Evolutionary conservation across 2,329 filamentous ascomycete genomes (phyloP).

Genomic region (Apiospora malaysiana): DNA sequence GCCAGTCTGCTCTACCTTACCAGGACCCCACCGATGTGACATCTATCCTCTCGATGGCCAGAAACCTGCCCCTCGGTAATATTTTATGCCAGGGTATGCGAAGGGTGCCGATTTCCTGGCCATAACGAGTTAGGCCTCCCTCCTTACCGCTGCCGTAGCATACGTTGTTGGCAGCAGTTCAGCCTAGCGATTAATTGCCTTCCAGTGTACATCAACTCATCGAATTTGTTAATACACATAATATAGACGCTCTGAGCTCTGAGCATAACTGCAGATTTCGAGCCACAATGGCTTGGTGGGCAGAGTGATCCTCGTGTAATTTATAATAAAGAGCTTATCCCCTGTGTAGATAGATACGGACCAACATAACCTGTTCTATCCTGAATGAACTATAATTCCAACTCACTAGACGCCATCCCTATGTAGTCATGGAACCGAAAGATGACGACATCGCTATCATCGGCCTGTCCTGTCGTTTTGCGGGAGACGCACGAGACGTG

Average conservation of each 20-base stretch:
- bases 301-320: background rate
- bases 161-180: background rate
- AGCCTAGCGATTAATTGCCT: background rate
- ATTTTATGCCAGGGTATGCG: too few relatives aligned
- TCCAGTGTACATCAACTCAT: background rate
- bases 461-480: constrained; percentile 41
- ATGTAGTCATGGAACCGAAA: constrained; percentile 24
- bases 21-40: background rate
- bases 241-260: background rate
- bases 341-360: background rate
- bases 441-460: constrained; percentile 38
- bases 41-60: background rate
- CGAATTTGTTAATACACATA: background rate
- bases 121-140: background rate
- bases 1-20: background rate
- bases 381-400: background rate
- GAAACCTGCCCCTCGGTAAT: too few relatives aligned
- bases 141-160: constrained; percentile 8
- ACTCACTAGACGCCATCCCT: background rate
- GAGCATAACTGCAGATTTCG: background rate
- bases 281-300: background rate
- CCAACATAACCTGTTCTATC: background rate
- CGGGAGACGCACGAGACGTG: constrained; percentile 36
- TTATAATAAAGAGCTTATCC: constrained; percentile 3
- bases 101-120: too few relatives aligned